Conservation (phyloP, 169 alveolate species). For the Eimeria nieschulzi region DNA sequence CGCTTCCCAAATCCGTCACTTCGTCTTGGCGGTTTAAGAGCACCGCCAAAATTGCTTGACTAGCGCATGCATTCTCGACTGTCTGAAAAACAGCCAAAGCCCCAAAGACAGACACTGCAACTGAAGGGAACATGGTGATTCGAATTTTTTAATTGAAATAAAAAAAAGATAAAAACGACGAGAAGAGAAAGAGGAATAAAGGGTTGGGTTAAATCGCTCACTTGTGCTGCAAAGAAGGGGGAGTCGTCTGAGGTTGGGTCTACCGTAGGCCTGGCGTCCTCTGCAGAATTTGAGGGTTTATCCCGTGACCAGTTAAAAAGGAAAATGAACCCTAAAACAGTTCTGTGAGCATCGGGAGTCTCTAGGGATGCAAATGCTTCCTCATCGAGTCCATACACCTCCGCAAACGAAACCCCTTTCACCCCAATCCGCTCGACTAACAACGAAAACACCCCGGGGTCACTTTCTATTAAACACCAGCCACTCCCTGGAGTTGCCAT, state of each 20-base stretch:
- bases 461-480: constrained; percentile 95
- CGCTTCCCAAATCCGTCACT: constrained; percentile 87
- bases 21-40: constrained; percentile 79
- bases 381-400: constrained; percentile 88
- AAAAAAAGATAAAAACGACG: no score
- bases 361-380: constrained; percentile 72
- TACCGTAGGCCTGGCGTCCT: background rate
- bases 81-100: constrained; percentile 81
- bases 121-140: no score
- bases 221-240: background rate
- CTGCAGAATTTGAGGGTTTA: constrained; percentile 46
- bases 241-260: background rate
- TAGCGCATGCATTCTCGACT: constrained; percentile 95
- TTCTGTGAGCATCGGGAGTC: background rate
- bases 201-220: background rate
- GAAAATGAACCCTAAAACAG: constrained; percentile 83
- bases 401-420: constrained; percentile 91
- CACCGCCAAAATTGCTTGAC: constrained; percentile 92
- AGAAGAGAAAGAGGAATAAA: no score
- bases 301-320: constrained; percentile 88
- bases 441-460: constrained; percentile 96
- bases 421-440: constrained; percentile 91
- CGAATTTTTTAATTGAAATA: no score
- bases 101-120: background rate
- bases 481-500: background rate